Conservation (phyloP, 768 basidiomycete species). For the Lyophyllum shimeji region DNA sequence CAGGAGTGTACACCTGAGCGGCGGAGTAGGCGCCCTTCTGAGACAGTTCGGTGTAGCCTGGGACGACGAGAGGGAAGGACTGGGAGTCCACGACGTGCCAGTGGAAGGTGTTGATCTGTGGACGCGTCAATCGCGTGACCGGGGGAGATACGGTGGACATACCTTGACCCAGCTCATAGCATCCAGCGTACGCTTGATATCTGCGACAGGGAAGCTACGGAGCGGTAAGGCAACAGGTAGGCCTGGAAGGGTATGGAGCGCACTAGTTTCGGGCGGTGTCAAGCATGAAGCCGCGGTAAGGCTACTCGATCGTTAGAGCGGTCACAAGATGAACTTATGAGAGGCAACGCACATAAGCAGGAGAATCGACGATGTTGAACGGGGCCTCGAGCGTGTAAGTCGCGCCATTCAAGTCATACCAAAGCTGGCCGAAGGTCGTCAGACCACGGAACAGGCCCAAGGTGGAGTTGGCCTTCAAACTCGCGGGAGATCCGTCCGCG, state of each 20-base stretch:
- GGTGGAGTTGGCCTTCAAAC: conserved; percentile 59
- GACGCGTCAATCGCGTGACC: not conserved
- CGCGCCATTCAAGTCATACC: conserved; percentile 54
- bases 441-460: conserved; percentile 72
- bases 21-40: conserved; percentile 67
- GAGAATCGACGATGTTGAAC: conserved; percentile 57
- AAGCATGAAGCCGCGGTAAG: conserved; percentile 75
- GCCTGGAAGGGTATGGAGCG: not conserved
- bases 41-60: conserved; percentile 60
- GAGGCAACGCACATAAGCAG: conserved; percentile 56
- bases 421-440: conserved; percentile 72
- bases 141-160: conserved; percentile 26
- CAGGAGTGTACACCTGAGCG: conserved; percentile 47
- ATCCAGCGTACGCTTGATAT: conserved; percentile 69
- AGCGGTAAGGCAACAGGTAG: conserved; percentile 4
- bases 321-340: not conserved
- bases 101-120: conserved; percentile 71
- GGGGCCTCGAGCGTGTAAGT: conserved; percentile 60
- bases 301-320: conserved; percentile 33
- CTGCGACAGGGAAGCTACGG: conserved; percentile 56
- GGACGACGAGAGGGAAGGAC: conserved; percentile 71
- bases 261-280: conserved; percentile 80
- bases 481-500: conserved; percentile 52
- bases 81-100: conserved; percentile 88
- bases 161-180: conserved; percentile 80